Evolutionary conservation across 495 filamentous ascomycete genomes (phyloP).

Genomic region (Clohesyomyces aquaticus): DNA sequence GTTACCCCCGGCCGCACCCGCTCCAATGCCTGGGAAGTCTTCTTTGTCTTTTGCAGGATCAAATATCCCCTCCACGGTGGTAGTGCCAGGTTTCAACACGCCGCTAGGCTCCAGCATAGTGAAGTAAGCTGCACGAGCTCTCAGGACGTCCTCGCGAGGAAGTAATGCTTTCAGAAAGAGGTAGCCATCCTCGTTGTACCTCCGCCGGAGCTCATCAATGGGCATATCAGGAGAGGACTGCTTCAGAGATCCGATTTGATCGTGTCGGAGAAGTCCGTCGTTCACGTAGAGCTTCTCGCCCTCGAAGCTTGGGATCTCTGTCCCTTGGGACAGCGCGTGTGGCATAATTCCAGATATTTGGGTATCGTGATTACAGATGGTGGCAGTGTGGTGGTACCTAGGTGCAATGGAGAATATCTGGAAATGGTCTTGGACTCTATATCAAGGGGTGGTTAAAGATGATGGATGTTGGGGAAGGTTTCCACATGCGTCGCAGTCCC

Average conservation of each 20-base stretch:
- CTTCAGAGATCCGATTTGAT: constrained; percentile 53
- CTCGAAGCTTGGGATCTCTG: constrained; percentile 19
- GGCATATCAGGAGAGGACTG: constrained; percentile 46
- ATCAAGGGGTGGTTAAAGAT: too few species aligned
- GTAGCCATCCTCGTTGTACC: constrained; percentile 62
- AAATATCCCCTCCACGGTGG: constrained; percentile 54
- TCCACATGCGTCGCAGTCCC: neutral
- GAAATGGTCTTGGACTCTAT: too few species aligned
- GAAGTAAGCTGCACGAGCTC: constrained; percentile 62
- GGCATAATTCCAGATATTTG: constrained; percentile 17
- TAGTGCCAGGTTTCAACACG: constrained; percentile 55
- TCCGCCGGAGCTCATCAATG: constrained; percentile 53
- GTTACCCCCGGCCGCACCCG: constrained; percentile 56
- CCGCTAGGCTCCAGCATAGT: constrained; percentile 57
- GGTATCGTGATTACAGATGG: too few species aligned
- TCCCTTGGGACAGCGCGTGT: constrained; percentile 23
- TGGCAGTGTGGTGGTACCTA: too few species aligned
- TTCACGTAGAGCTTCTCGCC: constrained; percentile 49
- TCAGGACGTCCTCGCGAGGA: constrained; percentile 60
- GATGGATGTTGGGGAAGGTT: neutral
- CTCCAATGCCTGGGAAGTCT: constrained; percentile 61
- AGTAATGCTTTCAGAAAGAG: constrained; percentile 63
- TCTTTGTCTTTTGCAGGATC: constrained; percentile 53
- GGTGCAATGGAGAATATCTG: too few species aligned
- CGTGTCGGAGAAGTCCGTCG: constrained; percentile 58